Base-by-base conservation (phyloP, 1,139 yeast genomes). In the Protomyces pachydermus region DNA sequence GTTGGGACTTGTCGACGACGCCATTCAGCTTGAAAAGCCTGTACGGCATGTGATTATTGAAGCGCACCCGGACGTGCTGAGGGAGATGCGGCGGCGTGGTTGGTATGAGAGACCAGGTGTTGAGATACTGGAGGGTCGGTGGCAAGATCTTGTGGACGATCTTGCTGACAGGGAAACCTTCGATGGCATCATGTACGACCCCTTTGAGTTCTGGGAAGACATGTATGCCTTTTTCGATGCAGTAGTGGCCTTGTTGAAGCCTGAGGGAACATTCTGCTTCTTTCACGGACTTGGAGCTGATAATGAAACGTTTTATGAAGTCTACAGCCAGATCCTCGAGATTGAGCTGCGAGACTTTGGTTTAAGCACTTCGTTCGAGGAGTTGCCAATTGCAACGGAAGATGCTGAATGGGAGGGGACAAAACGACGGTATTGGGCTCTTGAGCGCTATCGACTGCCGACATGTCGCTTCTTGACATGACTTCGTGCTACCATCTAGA, bases 221-320 rank as follows among this genome's bases (percentile, higher is more conserved):
- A 87, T 91, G 93, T 80, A 89, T 52, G 95, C 89, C 60, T 79
- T 91, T 48, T 89, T 87, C 72, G 97, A 91, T 75, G 74, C 81
- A 28, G 81, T 89, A 3, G 96, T 91, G 16, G 97, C 97, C 0
- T 77, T 91, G 61, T 76, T 91, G 68, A 87, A 87, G 73, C 91
- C 95, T 1, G 82, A 82, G 50, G 96, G 96, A 3, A 81, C 84
- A 0, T 91, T 91, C 69, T 89, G 96, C 1, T 91, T 90, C 73
- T 91, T 91, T 79, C 91, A 91, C 71, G 98, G 98, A 0, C 80
- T 91, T 46, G 98, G 98, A n/a, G 98, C 97, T 5, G 98, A 91
- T 71, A 81, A 97, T 71, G 84, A 87, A 72, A 82, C 91, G 10
- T 83, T 91, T 66, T 91, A 91, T 74, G 97, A 91, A 71, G 97